Evolutionary conservation across 31 red algal genomes (phyloP).

Genomic region (Odonthalia washingtoniensis): DNA sequence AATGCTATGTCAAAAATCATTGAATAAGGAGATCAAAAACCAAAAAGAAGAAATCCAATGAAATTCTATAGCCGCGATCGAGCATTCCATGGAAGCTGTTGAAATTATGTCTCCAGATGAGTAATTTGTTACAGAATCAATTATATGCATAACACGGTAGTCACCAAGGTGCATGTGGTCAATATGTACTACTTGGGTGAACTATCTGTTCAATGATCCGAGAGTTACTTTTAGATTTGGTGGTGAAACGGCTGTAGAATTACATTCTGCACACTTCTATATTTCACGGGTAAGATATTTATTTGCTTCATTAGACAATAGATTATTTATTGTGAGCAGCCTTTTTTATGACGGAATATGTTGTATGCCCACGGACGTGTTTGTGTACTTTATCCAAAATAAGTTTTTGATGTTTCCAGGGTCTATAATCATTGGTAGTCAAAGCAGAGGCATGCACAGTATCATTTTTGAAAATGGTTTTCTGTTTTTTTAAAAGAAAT

Average conservation of each 20-base stretch:
- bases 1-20: too few relatives aligned
- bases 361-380: constrained; percentile 13
- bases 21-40: too few relatives aligned
- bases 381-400: too few relatives aligned
- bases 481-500: not conserved
- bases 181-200: constrained; percentile 1
- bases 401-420: too few relatives aligned
- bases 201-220: not conserved
- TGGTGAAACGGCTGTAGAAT: not conserved
- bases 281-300: too few relatives aligned
- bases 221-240: constrained; percentile 24
- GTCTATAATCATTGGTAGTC: too few relatives aligned
- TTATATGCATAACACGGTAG: constrained; percentile 4
- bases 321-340: too few relatives aligned
- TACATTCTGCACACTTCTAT: constrained; percentile 13
- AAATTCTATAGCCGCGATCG: too few relatives aligned
- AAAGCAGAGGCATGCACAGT: too few relatives aligned
- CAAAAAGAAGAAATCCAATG: too few relatives aligned
- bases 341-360: not conserved
- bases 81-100: too few relatives aligned
- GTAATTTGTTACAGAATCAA: constrained; percentile 10
- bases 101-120: not conserved
- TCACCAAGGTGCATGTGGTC: constrained; percentile 22
- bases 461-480: too few relatives aligned
- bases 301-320: not conserved